These are phyloP conservation scores for Coelastrella sp. DNA, from an alignment of 139 green algal species.

Conservation along the genomic window DNA sequence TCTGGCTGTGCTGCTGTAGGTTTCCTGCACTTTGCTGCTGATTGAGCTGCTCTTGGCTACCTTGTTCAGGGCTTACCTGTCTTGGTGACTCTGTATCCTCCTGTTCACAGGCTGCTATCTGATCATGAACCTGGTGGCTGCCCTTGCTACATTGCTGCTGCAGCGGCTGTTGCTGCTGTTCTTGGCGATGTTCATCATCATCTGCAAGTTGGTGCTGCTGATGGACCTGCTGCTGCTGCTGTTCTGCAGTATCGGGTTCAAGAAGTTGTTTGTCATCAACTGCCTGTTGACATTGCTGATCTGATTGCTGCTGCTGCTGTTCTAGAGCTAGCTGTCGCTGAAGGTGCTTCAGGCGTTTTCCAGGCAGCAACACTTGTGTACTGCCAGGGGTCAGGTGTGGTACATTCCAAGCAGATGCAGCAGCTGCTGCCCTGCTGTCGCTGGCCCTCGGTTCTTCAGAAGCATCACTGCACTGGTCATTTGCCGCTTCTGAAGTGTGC, in stretches of 20 bases:
- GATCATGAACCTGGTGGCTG: too few species aligned
- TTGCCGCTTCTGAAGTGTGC: neutral
- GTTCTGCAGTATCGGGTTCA: neutral
- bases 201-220: neutral
- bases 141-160: neutral
- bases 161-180: neutral
- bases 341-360: neutral
- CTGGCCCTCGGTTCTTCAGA: neutral
- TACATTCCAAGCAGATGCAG: constrained; percentile 18
- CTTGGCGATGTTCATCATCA: neutral
- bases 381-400: neutral
- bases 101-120: neutral
- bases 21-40: neutral
- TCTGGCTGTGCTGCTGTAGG: neutral
- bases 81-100: neutral
- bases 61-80: neutral
- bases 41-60: neutral
- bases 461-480: neutral
- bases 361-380: constrained; percentile 8
- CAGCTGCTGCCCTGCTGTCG: neutral
- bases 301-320: neutral
- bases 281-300: neutral
- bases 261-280: neutral
- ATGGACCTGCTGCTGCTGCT: neutral
- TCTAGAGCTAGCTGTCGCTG: neutral